Conservation (phyloP, 306 rosid genomes). For the Quercus cerris region DNA sequence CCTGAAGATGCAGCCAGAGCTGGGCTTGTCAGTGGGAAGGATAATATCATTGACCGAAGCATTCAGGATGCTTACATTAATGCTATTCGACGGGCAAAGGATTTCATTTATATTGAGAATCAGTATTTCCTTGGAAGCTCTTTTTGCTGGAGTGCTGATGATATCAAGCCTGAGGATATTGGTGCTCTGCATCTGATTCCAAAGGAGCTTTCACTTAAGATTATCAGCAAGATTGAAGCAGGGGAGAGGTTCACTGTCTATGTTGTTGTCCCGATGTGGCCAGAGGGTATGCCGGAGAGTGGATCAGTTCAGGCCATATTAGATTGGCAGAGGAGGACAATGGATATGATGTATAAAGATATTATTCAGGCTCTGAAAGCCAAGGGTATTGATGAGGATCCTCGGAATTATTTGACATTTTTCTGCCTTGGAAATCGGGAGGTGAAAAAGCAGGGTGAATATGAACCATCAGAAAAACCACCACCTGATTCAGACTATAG, state of each 20-base stretch:
- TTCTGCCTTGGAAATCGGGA: conserved; percentile 79
- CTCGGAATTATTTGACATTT: conserved; percentile 70
- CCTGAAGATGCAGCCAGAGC: conserved; percentile 76
- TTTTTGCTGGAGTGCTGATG: conserved; percentile 49
- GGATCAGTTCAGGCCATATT: conserved; percentile 77
- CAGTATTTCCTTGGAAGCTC: conserved; percentile 79
- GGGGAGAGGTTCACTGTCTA: conserved; percentile 68
- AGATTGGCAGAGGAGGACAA: conserved; percentile 76
- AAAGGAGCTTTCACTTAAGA: conserved; percentile 70
- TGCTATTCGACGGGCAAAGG: conserved; percentile 72
- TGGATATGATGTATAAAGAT: conserved; percentile 78
- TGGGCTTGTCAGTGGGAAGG: conserved; percentile 73
- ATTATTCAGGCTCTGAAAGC: conserved; percentile 51
- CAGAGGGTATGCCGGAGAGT: conserved; percentile 73
- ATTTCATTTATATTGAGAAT: conserved; percentile 67
- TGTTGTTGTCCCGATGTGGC: conserved; percentile 76
- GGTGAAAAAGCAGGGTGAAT: conserved; percentile 63
- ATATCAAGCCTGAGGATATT: conserved; percentile 61
- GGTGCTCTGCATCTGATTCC: conserved; percentile 69
- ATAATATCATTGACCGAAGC: conserved; percentile 67
- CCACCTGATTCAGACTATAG: conserved; percentile 53
- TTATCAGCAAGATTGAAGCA: conserved; percentile 66
- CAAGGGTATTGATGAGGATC: conserved; percentile 59
- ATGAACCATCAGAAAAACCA: conserved; percentile 58
- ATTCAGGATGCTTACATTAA: conserved; percentile 71